These are phyloP conservation scores for Hypoxylon sp. DNA, from an alignment of 2,329 filamentous ascomycete genomes.

Conservation along the genomic window DNA sequence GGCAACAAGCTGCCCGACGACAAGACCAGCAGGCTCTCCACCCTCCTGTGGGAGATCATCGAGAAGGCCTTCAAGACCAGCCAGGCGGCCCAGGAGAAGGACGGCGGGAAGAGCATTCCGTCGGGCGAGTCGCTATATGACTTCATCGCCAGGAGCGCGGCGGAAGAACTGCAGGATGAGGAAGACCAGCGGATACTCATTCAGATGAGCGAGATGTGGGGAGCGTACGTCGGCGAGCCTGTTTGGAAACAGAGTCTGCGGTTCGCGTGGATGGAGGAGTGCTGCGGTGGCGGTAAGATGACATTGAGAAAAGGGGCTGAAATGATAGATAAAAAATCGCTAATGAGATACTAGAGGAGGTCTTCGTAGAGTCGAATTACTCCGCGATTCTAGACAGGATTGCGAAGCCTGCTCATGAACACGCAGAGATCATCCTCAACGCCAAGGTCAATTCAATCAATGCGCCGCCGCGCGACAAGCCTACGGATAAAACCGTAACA, in stretches of 20 bases:
- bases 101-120: conserved; percentile 59
- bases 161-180: conserved; percentile 53
- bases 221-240: conserved; percentile 71
- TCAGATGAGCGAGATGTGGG: conserved; percentile 70
- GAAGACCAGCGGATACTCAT: conserved; percentile 61
- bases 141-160: conserved; percentile 64
- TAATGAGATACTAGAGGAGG: conserved; percentile 59
- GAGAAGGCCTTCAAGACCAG: conserved; percentile 59
- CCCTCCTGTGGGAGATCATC: conserved; percentile 31
- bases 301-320: neutral
- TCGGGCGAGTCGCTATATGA: conserved; percentile 65
- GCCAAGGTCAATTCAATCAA: conserved; percentile 57
- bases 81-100: conserved; percentile 56
- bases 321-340: neutral
- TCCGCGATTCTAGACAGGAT: conserved; percentile 66
- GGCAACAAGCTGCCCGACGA: conserved; percentile 34
- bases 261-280: conserved; percentile 75
- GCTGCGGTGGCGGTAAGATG: conserved; percentile 67
- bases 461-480: conserved; percentile 36
- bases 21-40: conserved; percentile 29
- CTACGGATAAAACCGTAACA: conserved; percentile 53
- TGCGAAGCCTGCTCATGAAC: conserved; percentile 58
- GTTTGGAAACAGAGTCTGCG: conserved; percentile 70
- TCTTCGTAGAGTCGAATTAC: conserved; percentile 72
- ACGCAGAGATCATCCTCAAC: conserved; percentile 62